Evolutionary conservation across 2,329 filamentous ascomycete species (phyloP).

Genomic region (Beauveria bassiana): DNA sequence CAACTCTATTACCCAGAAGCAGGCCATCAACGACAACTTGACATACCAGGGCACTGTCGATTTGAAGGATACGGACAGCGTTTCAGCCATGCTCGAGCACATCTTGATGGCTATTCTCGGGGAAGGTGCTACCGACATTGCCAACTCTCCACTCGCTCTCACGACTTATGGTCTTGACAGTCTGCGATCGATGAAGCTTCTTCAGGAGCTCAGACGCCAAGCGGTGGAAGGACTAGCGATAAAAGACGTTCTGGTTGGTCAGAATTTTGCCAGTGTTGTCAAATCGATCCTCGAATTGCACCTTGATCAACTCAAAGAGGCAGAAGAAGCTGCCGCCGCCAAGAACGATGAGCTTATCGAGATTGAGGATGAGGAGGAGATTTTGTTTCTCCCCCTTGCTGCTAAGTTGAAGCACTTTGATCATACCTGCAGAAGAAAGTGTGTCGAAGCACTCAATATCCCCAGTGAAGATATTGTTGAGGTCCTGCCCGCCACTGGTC

Average conservation of each 20-base stretch:
- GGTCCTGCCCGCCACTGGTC: conserved; percentile 9
- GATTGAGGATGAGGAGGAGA: conserved; percentile 10
- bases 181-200: conserved; percentile 8
- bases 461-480: conserved; percentile 7
- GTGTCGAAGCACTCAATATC: conserved; percentile 8
- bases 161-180: conserved; percentile 9
- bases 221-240: conserved; percentile 6
- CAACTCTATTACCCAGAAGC: conserved; percentile 7
- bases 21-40: background rate
- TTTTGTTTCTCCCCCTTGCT: conserved; percentile 4
- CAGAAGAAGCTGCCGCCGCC: background rate
- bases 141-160: background rate
- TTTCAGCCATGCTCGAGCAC: conserved; percentile 4
- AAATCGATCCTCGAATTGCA: background rate
- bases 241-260: conserved; percentile 6
- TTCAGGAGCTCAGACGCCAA: conserved; percentile 8
- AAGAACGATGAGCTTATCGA: conserved; percentile 7
- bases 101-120: conserved; percentile 5
- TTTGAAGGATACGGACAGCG: background rate
- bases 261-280: conserved; percentile 4
- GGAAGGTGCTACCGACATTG: background rate
- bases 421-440: conserved; percentile 6
- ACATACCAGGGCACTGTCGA: background rate
- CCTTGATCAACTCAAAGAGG: background rate
- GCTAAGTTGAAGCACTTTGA: conserved; percentile 11